A percentile compares a stretch with the other conserved stretches of the same genome.
Evolutionary conservation across 768 basidiomycete genomes (phyloP).

Genomic region (Dioszegia aurantiaca): DNA sequence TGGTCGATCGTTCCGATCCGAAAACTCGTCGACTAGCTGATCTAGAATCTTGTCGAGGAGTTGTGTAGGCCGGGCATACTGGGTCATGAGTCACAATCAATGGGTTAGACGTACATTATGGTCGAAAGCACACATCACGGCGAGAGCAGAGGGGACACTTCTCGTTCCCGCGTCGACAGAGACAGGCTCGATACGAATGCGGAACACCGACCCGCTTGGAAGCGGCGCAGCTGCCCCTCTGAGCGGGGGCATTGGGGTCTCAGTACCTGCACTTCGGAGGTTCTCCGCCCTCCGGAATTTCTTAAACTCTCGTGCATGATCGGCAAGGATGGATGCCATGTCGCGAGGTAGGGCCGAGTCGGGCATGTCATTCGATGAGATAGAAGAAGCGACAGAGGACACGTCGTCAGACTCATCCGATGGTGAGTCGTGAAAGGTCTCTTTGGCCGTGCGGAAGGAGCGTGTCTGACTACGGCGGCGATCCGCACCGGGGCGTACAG

Average conservation of each 20-base stretch:
- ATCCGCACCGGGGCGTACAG: neutral
- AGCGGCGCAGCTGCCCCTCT: neutral
- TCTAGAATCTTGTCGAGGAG: neutral
- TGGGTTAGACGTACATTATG: neutral
- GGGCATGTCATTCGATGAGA: neutral
- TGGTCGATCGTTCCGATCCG: neutral
- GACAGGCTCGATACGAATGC: neutral
- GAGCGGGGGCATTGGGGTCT: neutral
- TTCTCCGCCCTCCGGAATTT: neutral
- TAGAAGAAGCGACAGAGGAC: constrained; percentile 8
- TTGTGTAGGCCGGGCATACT: constrained; percentile 7
- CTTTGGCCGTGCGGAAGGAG: constrained; percentile 18
- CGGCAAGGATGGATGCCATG: constrained; percentile 15
- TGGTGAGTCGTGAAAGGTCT: constrained; percentile 8
- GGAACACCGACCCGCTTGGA: neutral
- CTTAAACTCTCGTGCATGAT: neutral
- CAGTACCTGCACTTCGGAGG: neutral
- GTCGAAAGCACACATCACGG: neutral
- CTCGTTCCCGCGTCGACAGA: neutral
- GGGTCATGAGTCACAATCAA: neutral
- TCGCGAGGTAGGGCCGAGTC: neutral
- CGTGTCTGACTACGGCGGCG: constrained; percentile 9
- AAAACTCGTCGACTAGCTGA: neutral
- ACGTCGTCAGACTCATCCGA: constrained; percentile 19
- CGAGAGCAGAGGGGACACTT: neutral